These are phyloP conservation scores for Cordyceps javanica DNA, from an alignment of 2,329 filamentous ascomycete genomes.

Conservation along the genomic window DNA sequence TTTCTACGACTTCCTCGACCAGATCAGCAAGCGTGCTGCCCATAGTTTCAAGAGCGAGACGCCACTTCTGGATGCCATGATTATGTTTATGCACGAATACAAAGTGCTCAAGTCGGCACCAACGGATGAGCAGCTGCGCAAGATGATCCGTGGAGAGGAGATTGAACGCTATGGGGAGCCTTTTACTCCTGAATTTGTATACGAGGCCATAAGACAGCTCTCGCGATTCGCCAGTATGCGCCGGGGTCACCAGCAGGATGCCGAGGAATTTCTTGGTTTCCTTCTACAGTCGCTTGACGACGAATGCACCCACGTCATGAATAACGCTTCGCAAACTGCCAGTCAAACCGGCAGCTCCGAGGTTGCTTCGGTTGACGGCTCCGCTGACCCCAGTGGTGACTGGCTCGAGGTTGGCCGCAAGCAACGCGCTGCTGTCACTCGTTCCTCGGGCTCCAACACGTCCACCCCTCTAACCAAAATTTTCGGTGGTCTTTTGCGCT, in stretches of 20 bases:
- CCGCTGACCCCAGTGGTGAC: slow-evolving; percentile 35
- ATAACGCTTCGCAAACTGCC: slow-evolving; percentile 18
- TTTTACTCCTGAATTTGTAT: slow-evolving; percentile 91
- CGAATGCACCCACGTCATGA: slow-evolving; percentile 75
- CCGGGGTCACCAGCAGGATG: slow-evolving; percentile 95
- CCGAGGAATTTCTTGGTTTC: slow-evolving; percentile 93
- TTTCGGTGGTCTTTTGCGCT: slow-evolving; percentile 85
- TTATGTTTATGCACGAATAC: slow-evolving; percentile 94
- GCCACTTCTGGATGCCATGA: slow-evolving; percentile 90
- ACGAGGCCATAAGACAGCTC: slow-evolving; percentile 81
- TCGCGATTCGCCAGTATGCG: slow-evolving; percentile 90
- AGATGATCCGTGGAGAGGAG: slow-evolving; percentile 72
- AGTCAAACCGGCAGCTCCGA: slow-evolving; percentile 29
- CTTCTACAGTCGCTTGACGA: slow-evolving; percentile 88
- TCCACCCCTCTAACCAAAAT: slow-evolving; percentile 89
- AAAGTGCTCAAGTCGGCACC: slow-evolving; percentile 74
- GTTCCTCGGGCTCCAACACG: slow-evolving; percentile 69
- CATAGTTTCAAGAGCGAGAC: slow-evolving; percentile 95
- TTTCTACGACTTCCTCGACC: slow-evolving; percentile 90
- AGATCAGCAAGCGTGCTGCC: slow-evolving; percentile 73
- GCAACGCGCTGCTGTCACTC: slow-evolving; percentile 79
- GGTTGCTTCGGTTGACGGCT: slow-evolving; percentile 22
- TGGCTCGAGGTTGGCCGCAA: slow-evolving; percentile 95
- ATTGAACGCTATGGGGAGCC: slow-evolving; percentile 86
- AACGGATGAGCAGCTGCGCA: slow-evolving; percentile 65